phyloP scores from a whole-genome alignment of 495 filamentous ascomycete genomes.

The Neurospora terricola region DNA sequence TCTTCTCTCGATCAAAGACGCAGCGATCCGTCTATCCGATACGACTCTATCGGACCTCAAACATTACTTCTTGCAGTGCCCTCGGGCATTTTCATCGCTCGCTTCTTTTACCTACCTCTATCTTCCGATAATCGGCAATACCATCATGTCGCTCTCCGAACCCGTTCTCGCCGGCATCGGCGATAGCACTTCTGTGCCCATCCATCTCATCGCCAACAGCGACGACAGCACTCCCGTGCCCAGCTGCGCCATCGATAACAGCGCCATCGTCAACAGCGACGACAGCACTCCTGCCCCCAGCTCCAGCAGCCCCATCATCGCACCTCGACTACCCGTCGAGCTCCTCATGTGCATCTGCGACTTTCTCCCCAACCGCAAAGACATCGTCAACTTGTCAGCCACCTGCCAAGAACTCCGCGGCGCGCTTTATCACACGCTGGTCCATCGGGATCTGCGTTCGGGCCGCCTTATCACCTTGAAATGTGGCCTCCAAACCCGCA shows the following conservation, averaged over 20 bases:
- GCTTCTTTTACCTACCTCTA: not conserved
- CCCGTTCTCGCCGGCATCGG: not conserved
- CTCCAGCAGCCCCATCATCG: not conserved
- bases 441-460: not conserved
- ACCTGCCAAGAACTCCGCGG: not conserved
- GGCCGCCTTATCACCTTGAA: not conserved
- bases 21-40: not conserved
- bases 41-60: not conserved
- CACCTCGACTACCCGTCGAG: not conserved
- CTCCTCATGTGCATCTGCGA: not conserved
- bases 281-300: not conserved
- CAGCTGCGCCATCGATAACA: not conserved
- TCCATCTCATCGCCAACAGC: not conserved
- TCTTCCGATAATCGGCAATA: not conserved
- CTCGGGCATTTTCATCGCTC: not conserved
- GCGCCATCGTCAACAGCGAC: not conserved
- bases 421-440: not conserved
- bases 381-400: not conserved
- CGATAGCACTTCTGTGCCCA: not conserved
- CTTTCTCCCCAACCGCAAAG: not conserved
- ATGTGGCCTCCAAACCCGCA: not conserved
- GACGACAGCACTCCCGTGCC: not conserved
- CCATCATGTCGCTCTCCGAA: not conserved
- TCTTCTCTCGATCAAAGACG: not conserved
- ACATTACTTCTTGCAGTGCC: not conserved